Base-by-base conservation (phyloP, 2,329 filamentous ascomycete genomes). In the Apiospora phragmitis region DNA sequence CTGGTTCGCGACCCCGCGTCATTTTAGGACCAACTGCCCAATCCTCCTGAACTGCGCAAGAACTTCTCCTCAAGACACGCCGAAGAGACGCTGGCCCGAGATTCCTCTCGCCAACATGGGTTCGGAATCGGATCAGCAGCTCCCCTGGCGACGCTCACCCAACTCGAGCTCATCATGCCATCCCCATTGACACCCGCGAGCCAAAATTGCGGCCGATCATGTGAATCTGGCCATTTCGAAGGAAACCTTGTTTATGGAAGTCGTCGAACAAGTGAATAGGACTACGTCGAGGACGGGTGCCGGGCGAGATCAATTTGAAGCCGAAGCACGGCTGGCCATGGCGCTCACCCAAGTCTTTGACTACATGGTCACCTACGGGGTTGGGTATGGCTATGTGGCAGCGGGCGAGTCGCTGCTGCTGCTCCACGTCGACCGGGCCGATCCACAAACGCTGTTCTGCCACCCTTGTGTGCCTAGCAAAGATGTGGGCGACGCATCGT, bases 301-400 rank as follows among this genome's bases (percentile, higher is more conserved):
- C 29, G 12, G 11, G 38, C 59, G 8, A 38, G 38, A 38, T 1
- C 55, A 49, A 45, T 35, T 67, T 7, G n/a, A 32, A 42, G 68
- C 68, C 21, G 73, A 74, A 66, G 70, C 29, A 47, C 45, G 41
- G 41, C 67, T 75, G 69, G 74, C 74, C 66, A 75, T 74, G 72
- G 72, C 71, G 26, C 68, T 75, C 43, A 73, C 72, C 67, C 71
- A 76, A 65, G 70, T 73, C 35, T 76, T 74, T 41, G 59, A 76
- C 66, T 73, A 73, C n/a, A 76, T 76, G 73, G 45, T 76, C 21
- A 3, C 26, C 41, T 69, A 68, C 49, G 73, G 69, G 47, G 65
- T 78, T 45, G 68, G 72, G 67, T 79, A 77, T 68, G 73, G 76
- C 71, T 75, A 77, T 70, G 41, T 79, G 12, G 68, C 73, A 70